Evolutionary conservation across 1,139 yeast genomes (phyloP), one percentile per base, ranked within the genome.

Genomic region (Geotrichum histeridarum): DNA sequence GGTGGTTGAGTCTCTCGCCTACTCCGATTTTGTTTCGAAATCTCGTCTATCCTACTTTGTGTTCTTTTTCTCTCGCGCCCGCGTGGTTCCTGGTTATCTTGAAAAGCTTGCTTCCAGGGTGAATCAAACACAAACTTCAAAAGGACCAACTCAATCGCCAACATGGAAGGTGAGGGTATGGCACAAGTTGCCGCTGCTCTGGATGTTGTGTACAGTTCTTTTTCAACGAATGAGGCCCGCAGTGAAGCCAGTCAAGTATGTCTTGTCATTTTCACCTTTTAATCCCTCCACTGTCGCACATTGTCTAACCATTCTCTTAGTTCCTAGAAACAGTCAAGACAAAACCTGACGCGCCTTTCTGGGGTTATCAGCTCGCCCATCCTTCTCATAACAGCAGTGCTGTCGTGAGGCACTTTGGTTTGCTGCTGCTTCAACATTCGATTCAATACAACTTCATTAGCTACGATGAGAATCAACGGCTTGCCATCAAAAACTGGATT

Each of bases 331-430:
- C 82, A 11, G 81, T 91, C 45, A 90, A 89, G 66, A 72, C 76
- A 44, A 83, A 86, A 59, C 87, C 84, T 12, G 94, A 90, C 66
- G 85, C 95, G 42, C 97, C 98, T 0, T 81, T 75, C 58, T 90
- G 96, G 93, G 99, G 99, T 1, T 91, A 84, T 71, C 91, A 86
- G 66, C 76, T 93, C 58, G 93, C 95, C 1, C 77, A 77, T 8
- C 80, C 80, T 47, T 83, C 83, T 59, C 79, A 81, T 63, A 80
- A 82, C 49, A 77, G 80, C 55, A 80, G 82, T 63, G 80, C 79
- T 60, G 83, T 87, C 38, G 90, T 91, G 17, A 81, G 97, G 59
- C 97, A 94, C 68, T 94, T 82, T 68, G 99, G 99, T 0, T 75
- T 93, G 52, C 84, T 93, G 22, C 72, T 94, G 57, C 72, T 93